Evolutionary conservation across 2,329 filamentous ascomycete genomes (phyloP).

Genomic region (Aureobasidium melanogenum): DNA sequence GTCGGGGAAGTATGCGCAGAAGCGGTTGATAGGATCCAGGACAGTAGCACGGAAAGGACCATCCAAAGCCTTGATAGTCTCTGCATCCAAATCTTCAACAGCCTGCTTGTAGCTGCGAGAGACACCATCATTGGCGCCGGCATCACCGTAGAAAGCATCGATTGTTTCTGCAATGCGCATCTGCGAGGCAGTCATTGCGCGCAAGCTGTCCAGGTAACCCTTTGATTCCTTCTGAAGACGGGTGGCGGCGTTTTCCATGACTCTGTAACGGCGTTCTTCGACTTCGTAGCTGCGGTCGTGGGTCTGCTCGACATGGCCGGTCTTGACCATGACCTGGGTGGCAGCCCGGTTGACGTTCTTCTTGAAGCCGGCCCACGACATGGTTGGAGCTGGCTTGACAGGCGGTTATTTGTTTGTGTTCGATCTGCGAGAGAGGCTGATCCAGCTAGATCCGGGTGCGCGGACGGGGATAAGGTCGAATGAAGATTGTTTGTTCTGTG

Average conservation of each 20-base stretch:
- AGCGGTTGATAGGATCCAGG: conserved; percentile 87
- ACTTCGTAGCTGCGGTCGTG: conserved; percentile 98
- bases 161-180: conserved; percentile 99
- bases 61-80: conserved; percentile 96
- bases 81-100: conserved; percentile 92
- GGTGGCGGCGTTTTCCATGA: conserved; percentile 90
- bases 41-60: conserved; percentile 93
- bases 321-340: conserved; percentile 99
- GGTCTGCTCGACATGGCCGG: conserved; percentile 95
- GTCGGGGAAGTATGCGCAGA: conserved; percentile 97
- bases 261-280: conserved; percentile 83
- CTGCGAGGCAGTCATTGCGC: conserved; percentile 98
- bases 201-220: conserved; percentile 89
- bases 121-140: conserved; percentile 88
- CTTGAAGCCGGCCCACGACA: conserved; percentile 51
- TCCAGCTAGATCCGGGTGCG: neutral
- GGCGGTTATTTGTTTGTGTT: neutral
- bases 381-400: conserved; percentile 31
- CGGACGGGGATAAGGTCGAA: neutral
- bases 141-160: conserved; percentile 96
- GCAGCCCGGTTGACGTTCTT: conserved; percentile 75
- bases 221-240: conserved; percentile 96
- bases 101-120: conserved; percentile 97
- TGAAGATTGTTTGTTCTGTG: neutral
- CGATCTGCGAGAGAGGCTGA: neutral